Evolutionary conservation across 2,329 filamentous ascomycete genomes (phyloP), one percentile per base, ranked within the genome.

Genomic region (Neopestalotiopsis clavispora): DNA sequence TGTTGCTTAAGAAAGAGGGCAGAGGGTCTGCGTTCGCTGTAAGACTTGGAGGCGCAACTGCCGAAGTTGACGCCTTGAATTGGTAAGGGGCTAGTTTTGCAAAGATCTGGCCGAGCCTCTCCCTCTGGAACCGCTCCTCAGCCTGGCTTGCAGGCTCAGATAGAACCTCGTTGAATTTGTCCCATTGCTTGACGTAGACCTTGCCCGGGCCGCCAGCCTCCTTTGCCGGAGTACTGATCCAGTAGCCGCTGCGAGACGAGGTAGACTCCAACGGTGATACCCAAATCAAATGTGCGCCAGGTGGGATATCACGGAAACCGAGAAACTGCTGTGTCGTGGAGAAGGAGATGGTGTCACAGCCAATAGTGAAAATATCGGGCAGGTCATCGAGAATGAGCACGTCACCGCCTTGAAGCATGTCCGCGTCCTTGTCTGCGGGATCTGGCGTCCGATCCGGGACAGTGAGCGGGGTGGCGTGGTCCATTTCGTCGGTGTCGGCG

Each of bases 201-300:
- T 76, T 74, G 2, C 78, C 78, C 38, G 68, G 75, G 14, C 78
- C 75, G 40, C 69, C 60, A 4, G 74, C 76, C 14, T 80, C 73
- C 3, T 70, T 70, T 12, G 76, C 73, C 1, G 76, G 77, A 0
- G 82, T 81, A 58, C 83, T 76, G 67, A 90, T 81, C 88, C 89
- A 91, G 74, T 86, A 89, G 4, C 87, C 89, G 67, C 82, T 86
- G 3, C 89, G 84, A 38, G 83, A 77, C 1, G 86, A 86, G 20
- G 83, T 80, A 20, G 81, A 80, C 1, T 80, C 80, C 0, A 83
- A 81, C 28, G 86, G 82, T 2, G 88, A 82, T 34, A 86, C 83
- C 88, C 88, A 91, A 68, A 90, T 80, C 69, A 91, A 86, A 74
- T 91, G 89, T 14, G 85, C 76, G 0, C 89, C 89, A 0, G 80